Conservation (phyloP, 2,329 filamentous ascomycete species). For the Rugonectria rugulosa region DNA sequence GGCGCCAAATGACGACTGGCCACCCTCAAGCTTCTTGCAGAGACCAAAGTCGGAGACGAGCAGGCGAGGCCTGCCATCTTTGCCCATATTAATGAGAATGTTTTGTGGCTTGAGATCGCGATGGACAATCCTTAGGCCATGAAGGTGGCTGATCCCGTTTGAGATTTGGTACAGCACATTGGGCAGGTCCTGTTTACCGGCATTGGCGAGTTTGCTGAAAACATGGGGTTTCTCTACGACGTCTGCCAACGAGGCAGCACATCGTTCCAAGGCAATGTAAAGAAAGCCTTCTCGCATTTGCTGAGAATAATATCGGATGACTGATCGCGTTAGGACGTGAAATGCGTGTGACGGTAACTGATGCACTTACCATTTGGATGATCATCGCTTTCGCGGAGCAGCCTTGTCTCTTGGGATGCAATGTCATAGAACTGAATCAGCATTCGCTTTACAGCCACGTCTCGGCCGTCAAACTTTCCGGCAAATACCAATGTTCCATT, state of each 20-base stretch:
- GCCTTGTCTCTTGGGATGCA: constrained; percentile 89
- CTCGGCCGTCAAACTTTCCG: constrained; percentile 90
- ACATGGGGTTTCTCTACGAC: constrained; percentile 79
- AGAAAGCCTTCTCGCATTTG: constrained; percentile 89
- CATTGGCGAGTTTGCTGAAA: constrained; percentile 73
- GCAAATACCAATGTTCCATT: constrained; percentile 97
- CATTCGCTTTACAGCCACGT: constrained; percentile 97
- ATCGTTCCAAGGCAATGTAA: constrained; percentile 95
- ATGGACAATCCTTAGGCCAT: constrained; percentile 93
- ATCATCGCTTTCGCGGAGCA: constrained; percentile 92
- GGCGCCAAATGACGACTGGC: constrained; percentile 92
- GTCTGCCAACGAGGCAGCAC: constrained; percentile 91
- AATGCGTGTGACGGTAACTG: too few relatives aligned
- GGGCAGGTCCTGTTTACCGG: constrained; percentile 78
- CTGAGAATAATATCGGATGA: constrained; percentile 95
- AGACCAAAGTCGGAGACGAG: constrained; percentile 97
- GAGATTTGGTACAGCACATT: constrained; percentile 88
- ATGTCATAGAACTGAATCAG: constrained; percentile 95
- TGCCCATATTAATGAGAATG: constrained; percentile 82
- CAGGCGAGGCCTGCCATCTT: constrained; percentile 77
- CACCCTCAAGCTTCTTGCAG: constrained; percentile 95
- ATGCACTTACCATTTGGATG: constrained; percentile 76
- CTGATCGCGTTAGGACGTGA: constrained; percentile 50
- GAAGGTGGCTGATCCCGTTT: constrained; percentile 86
- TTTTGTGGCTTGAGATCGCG: constrained; percentile 98